A percentile compares a stretch with the other conserved stretches of the same genome.
Conservation (phyloP, 495 filamentous ascomycete genomes). For the Cetradonia linearis region DNA sequence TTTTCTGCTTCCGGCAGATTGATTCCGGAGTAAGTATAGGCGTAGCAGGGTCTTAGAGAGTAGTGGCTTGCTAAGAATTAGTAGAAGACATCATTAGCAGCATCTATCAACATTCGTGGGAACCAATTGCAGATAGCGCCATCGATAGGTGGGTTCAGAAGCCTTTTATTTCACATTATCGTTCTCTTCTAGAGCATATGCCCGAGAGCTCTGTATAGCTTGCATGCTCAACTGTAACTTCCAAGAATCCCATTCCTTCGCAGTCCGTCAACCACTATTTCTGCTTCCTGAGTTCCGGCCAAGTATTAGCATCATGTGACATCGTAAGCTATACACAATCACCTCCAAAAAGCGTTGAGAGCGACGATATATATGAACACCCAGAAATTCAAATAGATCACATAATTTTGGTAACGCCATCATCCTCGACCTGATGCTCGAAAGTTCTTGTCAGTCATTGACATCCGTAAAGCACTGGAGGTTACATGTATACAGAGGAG, state of each 20-base stretch:
- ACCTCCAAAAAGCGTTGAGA: slow-evolving; percentile 20
- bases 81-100: background rate
- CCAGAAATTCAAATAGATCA: slow-evolving; percentile 38
- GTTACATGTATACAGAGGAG: background rate
- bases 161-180: background rate
- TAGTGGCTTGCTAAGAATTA: background rate
- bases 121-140: background rate
- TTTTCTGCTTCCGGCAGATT: background rate
- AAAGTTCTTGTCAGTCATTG: slow-evolving; percentile 18
- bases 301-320: slow-evolving; percentile 13
- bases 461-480: background rate
- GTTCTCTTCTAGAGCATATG: background rate
- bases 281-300: slow-evolving; percentile 23
- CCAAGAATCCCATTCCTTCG: slow-evolving; percentile 24
- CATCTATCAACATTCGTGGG: background rate
- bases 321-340: slow-evolving; percentile 3
- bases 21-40: background rate
- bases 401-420: slow-evolving; percentile 88
- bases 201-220: background rate
- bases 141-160: background rate
- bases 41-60: background rate
- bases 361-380: slow-evolving; percentile 23
- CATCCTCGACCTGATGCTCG: slow-evolving; percentile 77
- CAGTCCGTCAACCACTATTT: slow-evolving; percentile 24
- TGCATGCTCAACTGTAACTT: background rate